Evolutionary conservation across 1,139 yeast genomes (phyloP).

Genomic region (Nematodospora anomalae): DNA sequence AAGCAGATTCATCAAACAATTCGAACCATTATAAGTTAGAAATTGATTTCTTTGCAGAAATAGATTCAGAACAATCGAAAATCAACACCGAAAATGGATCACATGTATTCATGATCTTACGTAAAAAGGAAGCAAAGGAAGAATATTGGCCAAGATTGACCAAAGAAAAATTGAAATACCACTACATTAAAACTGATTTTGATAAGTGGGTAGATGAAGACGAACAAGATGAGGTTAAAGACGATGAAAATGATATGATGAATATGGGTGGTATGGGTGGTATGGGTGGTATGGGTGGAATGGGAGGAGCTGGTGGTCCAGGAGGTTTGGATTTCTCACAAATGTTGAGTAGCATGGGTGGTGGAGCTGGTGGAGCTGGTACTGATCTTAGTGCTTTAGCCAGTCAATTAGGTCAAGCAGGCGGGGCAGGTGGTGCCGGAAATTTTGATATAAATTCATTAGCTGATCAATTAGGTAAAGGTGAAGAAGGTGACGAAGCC

Average conservation of each 20-base stretch:
- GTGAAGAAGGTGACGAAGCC: slow-evolving; percentile 18
- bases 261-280: slow-evolving; percentile 28
- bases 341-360: slow-evolving; percentile 33
- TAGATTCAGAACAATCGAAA: slow-evolving; percentile 66
- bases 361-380: slow-evolving; percentile 25
- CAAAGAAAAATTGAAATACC: slow-evolving; percentile 68
- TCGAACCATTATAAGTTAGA: slow-evolving; percentile 53
- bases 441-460: slow-evolving; percentile 10
- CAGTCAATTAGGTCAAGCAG: slow-evolving; percentile 47
- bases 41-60: slow-evolving; percentile 70
- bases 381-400: slow-evolving; percentile 42
- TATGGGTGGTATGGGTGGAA: slow-evolving; percentile 30
- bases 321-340: slow-evolving; percentile 20
- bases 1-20: slow-evolving; percentile 53
- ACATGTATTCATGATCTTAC: slow-evolving; percentile 64
- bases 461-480: slow-evolving; percentile 1
- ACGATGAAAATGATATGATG: slow-evolving; percentile 45
- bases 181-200: slow-evolving; percentile 88
- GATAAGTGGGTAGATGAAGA: slow-evolving; percentile 98
- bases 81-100: slow-evolving; percentile 64
- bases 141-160: slow-evolving; percentile 94
- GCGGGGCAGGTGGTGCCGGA: slow-evolving; percentile 27
- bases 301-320: slow-evolving; percentile 30
- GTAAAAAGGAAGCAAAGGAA: slow-evolving; percentile 63
- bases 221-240: slow-evolving; percentile 71